A percentile compares a stretch with the other conserved stretches of the same genome.
phyloP scores from a whole-genome alignment of 1,284 basidiomycete species.

The Papiliotrema nemorosa region DNA sequence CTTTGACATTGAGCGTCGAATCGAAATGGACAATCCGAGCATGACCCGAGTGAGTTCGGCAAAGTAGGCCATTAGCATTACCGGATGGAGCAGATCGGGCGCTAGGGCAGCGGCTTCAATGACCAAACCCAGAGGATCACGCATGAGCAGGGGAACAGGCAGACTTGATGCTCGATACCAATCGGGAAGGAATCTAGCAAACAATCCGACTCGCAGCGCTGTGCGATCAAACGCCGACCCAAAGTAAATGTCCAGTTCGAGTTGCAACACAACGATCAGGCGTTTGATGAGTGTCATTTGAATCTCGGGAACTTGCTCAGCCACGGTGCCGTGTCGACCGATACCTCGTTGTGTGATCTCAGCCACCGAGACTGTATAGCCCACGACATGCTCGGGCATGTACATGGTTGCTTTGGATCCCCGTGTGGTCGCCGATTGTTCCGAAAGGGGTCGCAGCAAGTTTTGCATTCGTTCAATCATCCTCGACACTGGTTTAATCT shows the following conservation, averaged over 20 bases:
- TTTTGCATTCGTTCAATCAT: conserved; percentile 44
- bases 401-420: conserved; percentile 58
- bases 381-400: conserved; percentile 83
- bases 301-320: conserved; percentile 71
- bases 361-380: conserved; percentile 76
- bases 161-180: conserved; percentile 74
- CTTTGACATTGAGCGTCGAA: conserved; percentile 45
- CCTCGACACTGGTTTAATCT: conserved; percentile 25
- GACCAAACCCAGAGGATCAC: conserved; percentile 82
- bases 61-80: conserved; percentile 81
- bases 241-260: conserved; percentile 46
- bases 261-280: conserved; percentile 61
- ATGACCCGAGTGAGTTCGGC: conserved; percentile 79
- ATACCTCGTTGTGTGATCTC: conserved; percentile 76
- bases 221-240: conserved; percentile 58
- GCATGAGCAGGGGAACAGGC: conserved; percentile 73
- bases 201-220: conserved; percentile 71
- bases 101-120: conserved; percentile 83
- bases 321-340: conserved; percentile 52
- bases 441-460: conserved; percentile 40
- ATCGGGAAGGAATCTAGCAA: conserved; percentile 80
- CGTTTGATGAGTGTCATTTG: conserved; percentile 74
- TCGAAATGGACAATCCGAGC: conserved; percentile 61
- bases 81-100: conserved; percentile 79
- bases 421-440: conserved; percentile 45